phyloP scores from a whole-genome alignment of 805 yeast genomes.

The Candida nemodendra region DNA sequence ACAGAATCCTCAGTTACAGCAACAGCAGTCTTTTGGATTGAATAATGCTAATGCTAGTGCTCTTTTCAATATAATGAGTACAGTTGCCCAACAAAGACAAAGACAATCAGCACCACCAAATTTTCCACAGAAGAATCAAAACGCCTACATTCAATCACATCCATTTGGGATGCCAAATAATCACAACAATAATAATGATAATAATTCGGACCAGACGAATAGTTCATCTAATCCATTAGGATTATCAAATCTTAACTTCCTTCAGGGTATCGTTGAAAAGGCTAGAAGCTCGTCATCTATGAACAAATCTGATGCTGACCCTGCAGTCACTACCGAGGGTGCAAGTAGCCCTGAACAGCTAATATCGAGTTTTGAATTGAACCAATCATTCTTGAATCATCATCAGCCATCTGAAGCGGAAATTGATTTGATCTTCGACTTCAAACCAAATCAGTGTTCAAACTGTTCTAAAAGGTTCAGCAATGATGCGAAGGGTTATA shows the following conservation, averaged over 20 bases:
- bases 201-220: conserved; percentile 1
- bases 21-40: conserved; percentile 1
- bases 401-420: conserved; percentile 36
- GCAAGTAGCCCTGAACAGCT: conserved; percentile 17
- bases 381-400: conserved; percentile 37
- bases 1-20: conserved; percentile 1
- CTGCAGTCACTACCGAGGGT: not conserved
- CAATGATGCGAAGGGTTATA: conserved; percentile 53
- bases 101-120: conserved; percentile 1
- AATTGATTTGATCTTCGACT: conserved; percentile 47
- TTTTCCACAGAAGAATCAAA: conserved; percentile 1
- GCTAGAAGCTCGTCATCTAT: conserved; percentile 4
- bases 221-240: conserved; percentile 9
- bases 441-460: conserved; percentile 76
- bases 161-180: not conserved
- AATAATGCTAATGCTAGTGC: conserved; percentile 20
- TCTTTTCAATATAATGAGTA: conserved; percentile 25
- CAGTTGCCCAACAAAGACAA: conserved; percentile 18
- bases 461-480: conserved; percentile 87
- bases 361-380: conserved; percentile 24
- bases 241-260: conserved; percentile 13
- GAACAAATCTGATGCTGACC: not conserved
- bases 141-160: conserved; percentile 10
- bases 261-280: conserved; percentile 16
- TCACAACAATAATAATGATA: not conserved